Evolutionary conservation across 768 basidiomycete genomes (phyloP).

Genomic region (Pleurotus djamor): DNA sequence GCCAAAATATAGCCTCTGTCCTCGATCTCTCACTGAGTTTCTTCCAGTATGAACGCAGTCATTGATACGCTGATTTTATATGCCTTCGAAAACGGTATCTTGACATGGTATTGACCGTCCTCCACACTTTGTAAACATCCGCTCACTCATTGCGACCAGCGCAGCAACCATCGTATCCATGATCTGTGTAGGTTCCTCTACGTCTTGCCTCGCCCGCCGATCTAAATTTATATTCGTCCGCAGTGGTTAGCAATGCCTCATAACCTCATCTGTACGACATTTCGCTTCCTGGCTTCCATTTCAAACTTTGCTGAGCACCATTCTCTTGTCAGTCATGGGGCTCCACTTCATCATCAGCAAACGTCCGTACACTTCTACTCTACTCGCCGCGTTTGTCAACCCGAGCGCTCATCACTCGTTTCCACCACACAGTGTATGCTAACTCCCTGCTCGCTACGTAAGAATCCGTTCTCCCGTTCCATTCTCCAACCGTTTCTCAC

Average conservation of each 20-base stretch:
- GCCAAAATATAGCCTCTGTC: background rate
- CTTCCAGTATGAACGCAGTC: constrained; percentile 41
- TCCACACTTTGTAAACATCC: background rate
- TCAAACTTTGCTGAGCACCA: background rate
- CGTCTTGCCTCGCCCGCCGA: background rate
- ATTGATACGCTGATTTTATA: constrained; percentile 48
- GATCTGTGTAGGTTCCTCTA: constrained; percentile 35
- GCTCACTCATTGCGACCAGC: constrained; percentile 14
- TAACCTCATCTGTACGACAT: constrained; percentile 35
- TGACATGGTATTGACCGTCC: constrained; percentile 48
- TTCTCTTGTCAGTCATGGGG: constrained; percentile 33
- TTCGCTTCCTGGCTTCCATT: background rate
- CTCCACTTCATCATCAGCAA: constrained; percentile 54
- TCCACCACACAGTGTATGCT: constrained; percentile 37
- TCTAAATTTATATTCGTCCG: background rate
- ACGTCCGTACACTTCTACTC: constrained; percentile 23
- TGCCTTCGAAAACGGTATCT: constrained; percentile 49
- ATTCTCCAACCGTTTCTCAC: background rate
- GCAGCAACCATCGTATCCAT: constrained; percentile 42
- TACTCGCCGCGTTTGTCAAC: too few species aligned
- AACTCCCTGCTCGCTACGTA: constrained; percentile 50
- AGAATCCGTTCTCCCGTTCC: constrained; percentile 13
- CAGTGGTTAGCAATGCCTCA: constrained; percentile 46
- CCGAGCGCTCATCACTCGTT: background rate
- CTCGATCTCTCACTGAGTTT: background rate